Base-by-base conservation (phyloP, 2,329 filamentous ascomycete genomes). In the Lasiodiplodia citricola region DNA sequence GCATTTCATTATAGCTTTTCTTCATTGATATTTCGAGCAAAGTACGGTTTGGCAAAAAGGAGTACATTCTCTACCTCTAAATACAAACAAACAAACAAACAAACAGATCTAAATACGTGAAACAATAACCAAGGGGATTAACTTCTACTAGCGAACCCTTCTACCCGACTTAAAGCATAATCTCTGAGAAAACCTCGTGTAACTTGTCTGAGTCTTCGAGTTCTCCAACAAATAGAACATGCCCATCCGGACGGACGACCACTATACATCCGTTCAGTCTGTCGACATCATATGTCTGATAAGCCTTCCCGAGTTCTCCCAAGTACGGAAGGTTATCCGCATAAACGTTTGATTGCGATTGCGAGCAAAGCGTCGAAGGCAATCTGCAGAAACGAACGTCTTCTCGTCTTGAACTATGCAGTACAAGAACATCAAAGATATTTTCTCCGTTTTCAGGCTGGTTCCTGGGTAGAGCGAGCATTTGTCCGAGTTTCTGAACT, bases 161-260 rank as follows among this genome's bases (percentile, higher is more conserved):
- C 38, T 5, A 14, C 5, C 14, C 13, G 38, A n/a, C 25, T n/a
- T 68, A 56, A 7, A 64, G 38, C 18, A 70, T n/a, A 28, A 68
- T 31, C 16, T 57, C 55, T 21, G 18, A 21, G 50, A 68, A 70
- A 38, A 58, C 79, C 60, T 56, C 62, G 66, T 79, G 76, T 10
- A 79, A 73, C 0, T 73, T 75, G 55, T 66, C 58, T 66, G 75
- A 74, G 69, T 74, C 73, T 38, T 80, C 77, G 51, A 81, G 37
- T 44, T 76, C 75, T 7, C 80, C 80, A 35, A 86, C 73, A 65
- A 75, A 79, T 0, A 80, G 83, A 44, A 92, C 85, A 77, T 92
- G 89, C 74, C 91, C 88, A 80, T 93, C 91, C 2, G 91, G 91
- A 56, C 91, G 78, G 1, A 89, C 80, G 1, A 90, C 79, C 0